Percentiles rank a stretch among this genome's conserved stretches.
Evolutionary conservation across 495 filamentous ascomycete genomes (phyloP).

Genomic region (Haplographium delicatum): DNA sequence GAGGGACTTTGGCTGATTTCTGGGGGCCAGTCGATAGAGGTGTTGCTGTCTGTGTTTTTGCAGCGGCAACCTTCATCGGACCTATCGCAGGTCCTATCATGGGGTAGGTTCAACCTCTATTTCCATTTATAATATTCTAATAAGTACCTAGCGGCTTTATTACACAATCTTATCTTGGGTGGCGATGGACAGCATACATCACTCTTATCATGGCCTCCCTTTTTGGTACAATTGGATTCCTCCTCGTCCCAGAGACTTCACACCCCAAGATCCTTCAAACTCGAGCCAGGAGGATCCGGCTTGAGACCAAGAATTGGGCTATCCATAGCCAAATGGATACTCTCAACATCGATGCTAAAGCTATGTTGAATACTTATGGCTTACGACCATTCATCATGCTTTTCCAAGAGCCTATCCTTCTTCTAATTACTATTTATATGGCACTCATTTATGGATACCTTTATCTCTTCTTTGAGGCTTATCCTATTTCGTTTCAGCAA

Average conservation of each 20-base stretch:
- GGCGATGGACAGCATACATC: slow-evolving; percentile 64
- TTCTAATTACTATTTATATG: slow-evolving; percentile 61
- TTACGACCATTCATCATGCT: slow-evolving; percentile 44
- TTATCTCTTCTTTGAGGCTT: slow-evolving; percentile 64
- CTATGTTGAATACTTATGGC: slow-evolving; percentile 16
- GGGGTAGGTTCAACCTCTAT: slow-evolving; percentile 47
- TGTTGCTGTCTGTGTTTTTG: slow-evolving; percentile 77
- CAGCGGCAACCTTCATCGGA: slow-evolving; percentile 71
- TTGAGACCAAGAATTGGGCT: slow-evolving; percentile 24
- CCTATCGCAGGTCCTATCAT: slow-evolving; percentile 67
- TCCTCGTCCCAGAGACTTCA: slow-evolving; percentile 51
- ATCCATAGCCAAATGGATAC: slow-evolving; percentile 17
- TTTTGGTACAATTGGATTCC: slow-evolving; percentile 31
- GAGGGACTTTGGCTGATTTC: slow-evolving; percentile 70
- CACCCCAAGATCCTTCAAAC: slow-evolving; percentile 49
- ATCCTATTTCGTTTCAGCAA: slow-evolving; percentile 67
- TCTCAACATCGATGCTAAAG: slow-evolving; percentile 5
- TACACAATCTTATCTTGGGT: slow-evolving; percentile 50
- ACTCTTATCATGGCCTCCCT: slow-evolving; percentile 49
- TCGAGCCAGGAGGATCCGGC: slow-evolving; percentile 51
- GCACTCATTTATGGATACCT: slow-evolving; percentile 50
- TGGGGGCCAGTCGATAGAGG: slow-evolving; percentile 74
- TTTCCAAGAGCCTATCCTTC: slow-evolving; percentile 63
- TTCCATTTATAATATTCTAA: slow-evolving; percentile 43
- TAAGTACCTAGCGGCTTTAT: slow-evolving; percentile 67